phyloP scores from a whole-genome alignment of 2,329 filamentous ascomycete genomes.

The Emmonsiellopsis sp. region DNA sequence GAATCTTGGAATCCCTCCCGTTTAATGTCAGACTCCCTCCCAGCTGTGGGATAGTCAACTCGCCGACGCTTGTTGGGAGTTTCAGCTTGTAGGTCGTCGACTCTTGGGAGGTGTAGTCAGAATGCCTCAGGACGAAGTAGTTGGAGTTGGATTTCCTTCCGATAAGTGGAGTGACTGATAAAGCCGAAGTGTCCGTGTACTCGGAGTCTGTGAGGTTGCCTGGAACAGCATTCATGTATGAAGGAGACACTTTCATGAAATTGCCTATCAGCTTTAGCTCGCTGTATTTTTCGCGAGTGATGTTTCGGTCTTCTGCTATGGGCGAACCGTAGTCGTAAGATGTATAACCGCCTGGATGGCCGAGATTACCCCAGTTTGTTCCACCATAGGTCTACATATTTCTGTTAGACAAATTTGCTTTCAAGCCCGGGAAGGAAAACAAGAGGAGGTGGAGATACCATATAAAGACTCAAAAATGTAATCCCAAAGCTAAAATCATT shows the following conservation, averaged over 20 bases:
- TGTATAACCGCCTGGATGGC: slow-evolving; percentile 57
- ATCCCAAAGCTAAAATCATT: slow-evolving; percentile 59
- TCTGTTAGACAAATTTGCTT: not conserved
- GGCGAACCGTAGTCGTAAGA: slow-evolving; percentile 53
- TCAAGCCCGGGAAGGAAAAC: too few relatives aligned
- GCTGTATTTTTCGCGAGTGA: slow-evolving; percentile 66
- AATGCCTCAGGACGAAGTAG: slow-evolving; percentile 61
- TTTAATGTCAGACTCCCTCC: slow-evolving; percentile 28
- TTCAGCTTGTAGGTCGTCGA: slow-evolving; percentile 55
- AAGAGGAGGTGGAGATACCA: slow-evolving; percentile 34
- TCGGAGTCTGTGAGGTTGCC: slow-evolving; percentile 35
- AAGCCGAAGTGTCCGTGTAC: slow-evolving; percentile 41
- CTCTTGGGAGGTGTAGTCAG: slow-evolving; percentile 50
- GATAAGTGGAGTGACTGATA: slow-evolving; percentile 53
- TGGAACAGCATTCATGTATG: slow-evolving; percentile 54
- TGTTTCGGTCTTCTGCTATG: slow-evolving; percentile 59
- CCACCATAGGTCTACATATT: slow-evolving; percentile 54
- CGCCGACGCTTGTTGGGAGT: slow-evolving; percentile 37
- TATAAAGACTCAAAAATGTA: slow-evolving; percentile 63
- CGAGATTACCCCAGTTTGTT: slow-evolving; percentile 76
- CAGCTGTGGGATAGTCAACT: slow-evolving; percentile 32
- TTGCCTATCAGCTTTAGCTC: slow-evolving; percentile 69
- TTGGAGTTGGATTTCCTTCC: slow-evolving; percentile 44
- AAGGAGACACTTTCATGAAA: slow-evolving; percentile 63
- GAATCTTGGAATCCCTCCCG: slow-evolving; percentile 36